These are phyloP conservation scores for Knufia fluminis DNA, from an alignment of 2,329 filamentous ascomycete genomes.

Conservation along the genomic window DNA sequence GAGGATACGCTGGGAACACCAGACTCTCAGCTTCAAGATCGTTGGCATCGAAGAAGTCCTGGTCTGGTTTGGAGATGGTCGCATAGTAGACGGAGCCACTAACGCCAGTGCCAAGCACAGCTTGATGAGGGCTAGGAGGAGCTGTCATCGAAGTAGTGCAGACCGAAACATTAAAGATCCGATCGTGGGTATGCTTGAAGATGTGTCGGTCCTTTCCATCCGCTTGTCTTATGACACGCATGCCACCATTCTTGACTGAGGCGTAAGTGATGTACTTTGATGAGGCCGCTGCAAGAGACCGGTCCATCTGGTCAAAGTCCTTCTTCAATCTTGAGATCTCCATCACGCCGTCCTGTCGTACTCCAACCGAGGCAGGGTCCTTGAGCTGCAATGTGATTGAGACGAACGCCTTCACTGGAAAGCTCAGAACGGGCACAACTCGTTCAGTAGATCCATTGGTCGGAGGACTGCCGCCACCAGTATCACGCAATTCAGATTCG, in stretches of 20 bases:
- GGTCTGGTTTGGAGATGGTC: conserved; percentile 63
- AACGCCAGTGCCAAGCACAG: conserved; percentile 83
- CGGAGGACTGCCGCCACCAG: background rate
- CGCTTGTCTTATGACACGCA: conserved; percentile 88
- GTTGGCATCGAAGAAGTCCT: conserved; percentile 68
- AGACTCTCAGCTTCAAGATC: conserved; percentile 79
- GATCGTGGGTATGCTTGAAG: conserved; percentile 83
- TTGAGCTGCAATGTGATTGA: conserved; percentile 64
- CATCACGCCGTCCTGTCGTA: conserved; percentile 74
- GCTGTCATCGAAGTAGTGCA: conserved; percentile 55
- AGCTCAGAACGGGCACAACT: conserved; percentile 78
- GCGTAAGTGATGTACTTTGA: conserved; percentile 90
- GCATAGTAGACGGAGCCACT: conserved; percentile 98
- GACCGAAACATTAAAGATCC: conserved; percentile 87
- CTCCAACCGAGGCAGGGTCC: conserved; percentile 46
- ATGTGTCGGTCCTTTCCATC: conserved; percentile 86
- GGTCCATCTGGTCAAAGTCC: conserved; percentile 94
- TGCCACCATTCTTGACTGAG: conserved; percentile 83
- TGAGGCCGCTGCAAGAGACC: conserved; percentile 81
- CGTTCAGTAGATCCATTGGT: conserved; percentile 27
- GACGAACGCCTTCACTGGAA: conserved; percentile 94
- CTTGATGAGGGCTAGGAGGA: conserved; percentile 56
- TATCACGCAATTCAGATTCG: background rate
- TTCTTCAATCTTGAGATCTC: conserved; percentile 94
- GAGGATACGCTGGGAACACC: conserved; percentile 74